Base-by-base conservation (phyloP, 2,329 filamentous ascomycete genomes). In the Pezicula neosporulosa region DNA sequence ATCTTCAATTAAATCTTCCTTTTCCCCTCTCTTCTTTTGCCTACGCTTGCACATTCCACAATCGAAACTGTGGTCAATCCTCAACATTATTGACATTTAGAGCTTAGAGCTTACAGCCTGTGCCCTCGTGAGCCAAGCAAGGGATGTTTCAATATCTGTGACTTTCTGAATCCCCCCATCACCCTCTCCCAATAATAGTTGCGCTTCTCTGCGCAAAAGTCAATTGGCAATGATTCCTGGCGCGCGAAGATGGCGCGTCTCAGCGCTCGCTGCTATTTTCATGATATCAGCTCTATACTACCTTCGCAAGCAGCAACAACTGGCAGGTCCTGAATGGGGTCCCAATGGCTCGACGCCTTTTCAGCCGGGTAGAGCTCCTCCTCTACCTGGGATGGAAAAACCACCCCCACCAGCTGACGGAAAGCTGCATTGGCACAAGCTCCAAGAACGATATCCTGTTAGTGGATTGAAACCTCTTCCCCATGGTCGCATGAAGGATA, bases 341-440 rank as follows among this genome's bases (percentile, higher is more conserved):
- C 53, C 19, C 54, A 57, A 12, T 16, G 54, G 18, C 55, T 51
- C 37, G 55, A 54, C 28, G 51, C 51, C 19, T 63, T 55, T 58
- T 58, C 56, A 19, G 56, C 55, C 46, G 50, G 54, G 39, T 60
- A 56, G 35, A 47, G 51, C 7, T 37, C 45, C 36, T 33, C 28
- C 49, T 6, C 12, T 46, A 63, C 81, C 82, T 0, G 67, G 86
- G 5, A 72, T 77, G 51, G 76, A 80, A n/a, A 72, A 85, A 44
- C 82, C 85, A 49, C 74, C 42, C 5, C 13, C 46, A 64, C 81
- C 82, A 0, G 66, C 86, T 5, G 73, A 78, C 51, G 76, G 80
- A n/a, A 71, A 84, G 44, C 82, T 85, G 50, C 74, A 74, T 54
- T 66, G 60, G 60, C 53, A 42, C 19, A 66, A 65, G 46, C 53